These are phyloP conservation scores for Coniochaeta ligniaria DNA, from an alignment of 2,329 filamentous ascomycete species.

Conservation along the genomic window DNA sequence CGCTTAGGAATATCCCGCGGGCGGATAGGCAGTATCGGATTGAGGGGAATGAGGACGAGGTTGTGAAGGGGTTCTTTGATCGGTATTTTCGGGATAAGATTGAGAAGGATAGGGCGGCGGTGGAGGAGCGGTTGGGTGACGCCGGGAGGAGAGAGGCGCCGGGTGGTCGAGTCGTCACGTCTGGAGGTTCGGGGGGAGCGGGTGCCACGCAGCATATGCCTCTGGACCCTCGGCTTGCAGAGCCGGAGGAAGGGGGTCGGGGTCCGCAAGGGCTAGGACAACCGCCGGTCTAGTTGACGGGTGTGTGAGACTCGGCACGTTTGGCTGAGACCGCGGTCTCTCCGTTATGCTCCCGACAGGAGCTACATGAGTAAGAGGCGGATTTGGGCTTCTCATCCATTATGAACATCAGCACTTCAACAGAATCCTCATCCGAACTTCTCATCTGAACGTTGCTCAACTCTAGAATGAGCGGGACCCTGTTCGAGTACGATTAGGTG, in stretches of 20 bases:
- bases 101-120: neutral
- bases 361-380: too few relatives aligned
- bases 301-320: neutral
- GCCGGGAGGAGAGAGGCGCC: neutral
- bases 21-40: neutral
- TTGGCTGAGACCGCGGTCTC: neutral
- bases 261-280: neutral
- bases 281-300: neutral
- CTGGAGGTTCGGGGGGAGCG: neutral
- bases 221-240: neutral
- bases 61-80: neutral
- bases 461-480: too few relatives aligned
- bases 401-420: too few relatives aligned
- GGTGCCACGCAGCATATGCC: neutral
- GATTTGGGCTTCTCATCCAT: too few relatives aligned
- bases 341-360: too few relatives aligned
- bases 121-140: neutral
- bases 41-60: neutral
- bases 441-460: too few relatives aligned
- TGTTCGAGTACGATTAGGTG: too few relatives aligned
- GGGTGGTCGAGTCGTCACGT: neutral
- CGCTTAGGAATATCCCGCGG: neutral
- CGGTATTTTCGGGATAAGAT: neutral
- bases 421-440: too few relatives aligned
- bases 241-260: neutral